These are phyloP conservation scores for Backusella parvicylindrica DNA, from an alignment of 192 early-diverging fungal genomes.

Conservation along the genomic window DNA sequence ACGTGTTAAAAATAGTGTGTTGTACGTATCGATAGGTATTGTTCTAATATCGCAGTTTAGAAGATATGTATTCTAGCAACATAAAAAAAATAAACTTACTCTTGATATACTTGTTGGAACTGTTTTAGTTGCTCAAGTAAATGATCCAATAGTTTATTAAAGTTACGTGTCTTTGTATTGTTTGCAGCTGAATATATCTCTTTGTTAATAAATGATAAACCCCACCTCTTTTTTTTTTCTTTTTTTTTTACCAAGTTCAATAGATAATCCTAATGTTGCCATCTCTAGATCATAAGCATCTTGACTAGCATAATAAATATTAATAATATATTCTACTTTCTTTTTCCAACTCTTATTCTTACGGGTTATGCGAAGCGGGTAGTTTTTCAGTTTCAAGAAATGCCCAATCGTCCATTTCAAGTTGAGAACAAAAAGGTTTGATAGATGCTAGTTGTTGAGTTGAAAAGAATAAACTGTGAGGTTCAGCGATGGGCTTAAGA, in stretches of 20 bases:
- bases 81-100: constrained; percentile 29
- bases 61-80: not conserved
- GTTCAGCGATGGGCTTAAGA: not conserved
- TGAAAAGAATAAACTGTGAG: constrained; percentile 15
- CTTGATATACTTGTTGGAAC: constrained; percentile 34
- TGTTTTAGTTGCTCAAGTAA: constrained; percentile 55
- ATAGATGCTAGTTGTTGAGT: constrained; percentile 13
- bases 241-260: constrained; percentile 53
- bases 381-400: constrained; percentile 19
- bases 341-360: not conserved
- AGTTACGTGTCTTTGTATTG: constrained; percentile 62
- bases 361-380: constrained; percentile 28
- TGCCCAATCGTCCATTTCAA: not conserved
- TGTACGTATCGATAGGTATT: constrained; percentile 60
- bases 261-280: constrained; percentile 56
- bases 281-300: constrained; percentile 73
- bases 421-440: constrained; percentile 13
- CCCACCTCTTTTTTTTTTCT: not conserved
- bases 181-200: constrained; percentile 45
- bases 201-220: not conserved
- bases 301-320: constrained; percentile 43
- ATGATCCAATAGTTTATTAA: constrained; percentile 59
- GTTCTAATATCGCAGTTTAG: constrained; percentile 35
- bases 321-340: not conserved
- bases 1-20: constrained; percentile 62